Evolutionary conservation across 23 red algal species (phyloP), one percentile per base, ranked within the genome.

Genomic region (Chondrus crispus): DNA sequence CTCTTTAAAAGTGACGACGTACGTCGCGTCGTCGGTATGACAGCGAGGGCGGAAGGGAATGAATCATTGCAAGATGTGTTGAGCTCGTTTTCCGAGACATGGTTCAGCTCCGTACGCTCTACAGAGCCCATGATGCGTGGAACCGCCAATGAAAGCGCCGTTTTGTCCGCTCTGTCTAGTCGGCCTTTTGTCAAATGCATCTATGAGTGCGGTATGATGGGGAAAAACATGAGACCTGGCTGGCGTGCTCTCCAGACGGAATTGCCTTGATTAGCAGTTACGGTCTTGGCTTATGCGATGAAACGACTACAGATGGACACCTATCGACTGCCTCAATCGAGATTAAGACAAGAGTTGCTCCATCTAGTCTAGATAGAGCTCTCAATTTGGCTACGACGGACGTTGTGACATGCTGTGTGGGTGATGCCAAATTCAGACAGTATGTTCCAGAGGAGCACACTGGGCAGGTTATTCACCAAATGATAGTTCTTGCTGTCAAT

Each of bases 101-200:
- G 80, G 49, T 85, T 66, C 54, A 66, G 54, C 46, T 2, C 19
- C 11, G 38, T 7, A 22, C 51, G 49, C 3, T 57, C 45, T 41
- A 85, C 80, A 36, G 80, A 85, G 20, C 10, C 26, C 1, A 85
- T 85, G 80, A 20, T 66, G 30, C 20, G 80, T 39, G 54, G 80
- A 40, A 85, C 53, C 18, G 28, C 46, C 2, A 68, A 85, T 41
- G 80, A 82, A 82, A 16, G 32, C 6, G 46, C 49, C 41, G 78
- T 82, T 2, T 2, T 82, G 2, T 35, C 3, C 5, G 48, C 78
- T 40, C 78, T 82, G 7, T 18, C 30, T 3, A 55, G 9, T 4
- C 43, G 18, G 10, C 49, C 48, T 12, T 12, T 72, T 13, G 66
- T 72, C 32, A 72, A 29, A 72, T 13, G 32, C 32, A 13, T 72